These are phyloP conservation scores for Tricharina praecox DNA, from an alignment of 495 filamentous ascomycete genomes.

Conservation along the genomic window DNA sequence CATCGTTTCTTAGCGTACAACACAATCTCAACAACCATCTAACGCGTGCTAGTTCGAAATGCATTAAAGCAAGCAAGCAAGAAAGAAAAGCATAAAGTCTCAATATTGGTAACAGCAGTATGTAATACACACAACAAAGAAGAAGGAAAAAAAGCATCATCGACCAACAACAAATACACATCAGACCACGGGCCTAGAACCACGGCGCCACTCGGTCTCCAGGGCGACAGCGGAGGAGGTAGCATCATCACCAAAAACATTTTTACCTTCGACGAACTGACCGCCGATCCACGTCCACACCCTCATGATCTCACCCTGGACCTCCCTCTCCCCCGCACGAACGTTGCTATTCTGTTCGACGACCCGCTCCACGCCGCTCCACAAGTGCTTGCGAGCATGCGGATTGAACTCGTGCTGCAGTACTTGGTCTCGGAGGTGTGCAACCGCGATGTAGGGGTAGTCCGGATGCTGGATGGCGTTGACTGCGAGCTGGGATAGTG, in stretches of 20 bases:
- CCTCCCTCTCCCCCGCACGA: constrained; percentile 64
- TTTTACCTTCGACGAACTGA: constrained; percentile 3
- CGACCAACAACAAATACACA: no score
- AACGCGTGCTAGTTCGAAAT: no score
- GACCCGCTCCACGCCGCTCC: constrained; percentile 61
- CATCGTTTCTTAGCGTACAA: no score
- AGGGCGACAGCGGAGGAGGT: background rate
- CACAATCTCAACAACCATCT: no score
- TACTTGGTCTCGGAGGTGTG: constrained; percentile 81
- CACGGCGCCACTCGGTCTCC: background rate
- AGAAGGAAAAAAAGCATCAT: no score
- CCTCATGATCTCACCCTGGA: constrained; percentile 67
- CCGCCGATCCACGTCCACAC: constrained; percentile 93
- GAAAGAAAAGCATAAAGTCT: no score
- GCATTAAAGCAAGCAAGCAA: no score
- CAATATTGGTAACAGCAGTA: no score
- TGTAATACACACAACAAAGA: no score
- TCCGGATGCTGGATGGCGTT: constrained; percentile 40
- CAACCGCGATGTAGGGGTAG: constrained; percentile 67
- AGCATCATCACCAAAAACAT: background rate
- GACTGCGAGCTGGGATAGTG: constrained; percentile 60
- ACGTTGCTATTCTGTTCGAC: constrained; percentile 92
- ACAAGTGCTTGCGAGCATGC: constrained; percentile 54
- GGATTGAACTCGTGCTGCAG: constrained; percentile 65
- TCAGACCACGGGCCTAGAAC: no score